These are phyloP conservation scores for Didymella pinodella DNA, from an alignment of 2,329 filamentous ascomycete genomes.

Conservation along the genomic window DNA sequence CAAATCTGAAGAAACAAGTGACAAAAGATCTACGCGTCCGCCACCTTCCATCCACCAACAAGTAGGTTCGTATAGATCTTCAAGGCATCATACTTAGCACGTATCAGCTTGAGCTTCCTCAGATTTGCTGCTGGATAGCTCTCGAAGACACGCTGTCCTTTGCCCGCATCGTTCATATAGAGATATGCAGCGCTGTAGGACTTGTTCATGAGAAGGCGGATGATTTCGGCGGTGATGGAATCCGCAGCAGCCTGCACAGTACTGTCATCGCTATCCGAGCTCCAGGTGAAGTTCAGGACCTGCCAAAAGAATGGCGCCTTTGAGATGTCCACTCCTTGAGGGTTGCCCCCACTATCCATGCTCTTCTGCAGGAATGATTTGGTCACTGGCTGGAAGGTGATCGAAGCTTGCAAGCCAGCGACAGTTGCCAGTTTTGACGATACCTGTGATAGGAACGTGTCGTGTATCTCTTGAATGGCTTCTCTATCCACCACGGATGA, in stretches of 20 bases:
- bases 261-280: conserved; percentile 25
- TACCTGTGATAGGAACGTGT: conserved; percentile 24
- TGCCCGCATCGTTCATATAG: conserved; percentile 40
- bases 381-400: conserved; percentile 34
- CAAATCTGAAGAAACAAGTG: background rate
- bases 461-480: conserved; percentile 26
- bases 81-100: conserved; percentile 43
- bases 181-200: conserved; percentile 18
- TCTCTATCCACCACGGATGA: conserved; percentile 27
- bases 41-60: conserved; percentile 35
- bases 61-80: conserved; percentile 37
- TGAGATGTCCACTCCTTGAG: conserved; percentile 26
- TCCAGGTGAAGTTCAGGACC: conserved; percentile 28
- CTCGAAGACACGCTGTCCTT: conserved; percentile 35
- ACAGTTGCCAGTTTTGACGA: conserved; percentile 13
- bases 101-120: conserved; percentile 37
- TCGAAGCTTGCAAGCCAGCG: conserved; percentile 19
- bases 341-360: conserved; percentile 28
- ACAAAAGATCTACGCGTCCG: conserved; percentile 2
- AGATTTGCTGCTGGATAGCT: conserved; percentile 44
- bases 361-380: conserved; percentile 28
- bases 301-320: conserved; percentile 32
- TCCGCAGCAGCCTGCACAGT: conserved; percentile 17
- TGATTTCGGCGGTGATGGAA: conserved; percentile 21
- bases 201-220: conserved; percentile 8